Base-by-base conservation (phyloP, 495 filamentous ascomycete genomes). In the Acidomyces sp. region DNA sequence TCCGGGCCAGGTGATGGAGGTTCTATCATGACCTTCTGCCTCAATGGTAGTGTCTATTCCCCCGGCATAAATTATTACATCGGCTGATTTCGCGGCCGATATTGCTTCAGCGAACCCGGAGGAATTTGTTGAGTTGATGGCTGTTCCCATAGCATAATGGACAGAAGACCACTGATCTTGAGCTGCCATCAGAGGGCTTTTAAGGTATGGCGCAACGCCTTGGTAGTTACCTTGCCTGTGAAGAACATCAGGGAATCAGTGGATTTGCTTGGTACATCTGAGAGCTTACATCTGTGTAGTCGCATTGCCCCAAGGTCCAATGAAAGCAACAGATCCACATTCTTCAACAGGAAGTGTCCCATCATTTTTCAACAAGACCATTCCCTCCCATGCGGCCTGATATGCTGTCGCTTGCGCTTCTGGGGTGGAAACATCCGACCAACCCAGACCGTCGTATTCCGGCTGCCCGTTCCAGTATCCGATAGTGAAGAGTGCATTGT, bases 201-300 rank as follows among this genome's bases (percentile, higher is more conserved):
- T 65, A 6, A 74, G 59, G 47, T 70, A 74, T 11, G 68, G 70
- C 10, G 74, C 65, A 0, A 49, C 55, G 2, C 68, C 69, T 35
- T 54, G 62, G 50, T 75, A 77, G 45, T 72, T 72, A 4, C 72
- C 74, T 43, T 70, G 70, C n/a, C n/a, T n/a, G n/a, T n/a, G n/a
- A n/a, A n/a, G n/a, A n/a, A n/a, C n/a, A n/a, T n/a, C n/a, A n/a
- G n/a, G n/a, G n/a, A n/a, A n/a, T n/a, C n/a, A n/a, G n/a, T n/a
- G n/a, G n/a, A n/a, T n/a, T n/a, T n/a, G n/a, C n/a, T n/a, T n/a
- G n/a, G n/a, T n/a, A n/a, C n/a, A n/a, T n/a, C n/a, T n/a, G n/a
- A n/a, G n/a, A n/a, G n/a, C n/a, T n/a, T n/a, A n/a, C 62, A 76
- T 60, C 33, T 73, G 63, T 3, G 52, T 61, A 0, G 70, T 74